Evolutionary conservation across 306 rosid genomes (phyloP), one percentile per base, ranked within the genome.

Genomic region (Gastrolobium bilobum): DNA sequence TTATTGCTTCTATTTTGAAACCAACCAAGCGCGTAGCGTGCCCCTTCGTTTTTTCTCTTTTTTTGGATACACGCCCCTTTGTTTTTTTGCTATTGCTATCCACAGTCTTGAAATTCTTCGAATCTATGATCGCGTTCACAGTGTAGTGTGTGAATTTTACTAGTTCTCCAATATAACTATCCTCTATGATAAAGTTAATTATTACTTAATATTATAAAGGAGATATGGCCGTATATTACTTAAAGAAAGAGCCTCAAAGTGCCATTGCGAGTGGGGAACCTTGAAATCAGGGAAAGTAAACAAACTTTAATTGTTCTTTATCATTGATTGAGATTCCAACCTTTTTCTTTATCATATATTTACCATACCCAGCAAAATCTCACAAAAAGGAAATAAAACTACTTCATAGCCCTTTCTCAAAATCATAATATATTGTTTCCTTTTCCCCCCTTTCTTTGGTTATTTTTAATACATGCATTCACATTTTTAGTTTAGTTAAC

Each of bases 251-350:
- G 30, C 68, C 34, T 37, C 2, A 13, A 9, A 2, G 61, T 51
- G 48, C 15, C 9, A 6, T 51, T 39, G 4, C 40, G 11, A 53
- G 75, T 70, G 64, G 29, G 34, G 69, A 71, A 54, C 79, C 76
- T 82, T 46, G 79, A 82, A 62, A 77, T 40, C 33, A 13, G 79
- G 59, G 48, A 69, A 76, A 69, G 78, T 29, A 51, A 61, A 52
- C 13, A 7, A 60, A 15, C 68, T 70, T 76, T 76, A 1, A 54
- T 40, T 5, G n/a, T 35, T 56, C 0, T 68, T 68, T 44, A 51
- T 43, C 70, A 42, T 31, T 20, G 10, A 62, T 70, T 35, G 38
- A 43, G 82, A 71, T 76, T 70, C 60, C 43, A 1, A 10, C 7
- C 0, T 30, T 11, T 11, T 56, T 42, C 8, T 0, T 40, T 3